Conservation (phyloP, 345 rosid species). For the Citrus unshiu region DNA sequence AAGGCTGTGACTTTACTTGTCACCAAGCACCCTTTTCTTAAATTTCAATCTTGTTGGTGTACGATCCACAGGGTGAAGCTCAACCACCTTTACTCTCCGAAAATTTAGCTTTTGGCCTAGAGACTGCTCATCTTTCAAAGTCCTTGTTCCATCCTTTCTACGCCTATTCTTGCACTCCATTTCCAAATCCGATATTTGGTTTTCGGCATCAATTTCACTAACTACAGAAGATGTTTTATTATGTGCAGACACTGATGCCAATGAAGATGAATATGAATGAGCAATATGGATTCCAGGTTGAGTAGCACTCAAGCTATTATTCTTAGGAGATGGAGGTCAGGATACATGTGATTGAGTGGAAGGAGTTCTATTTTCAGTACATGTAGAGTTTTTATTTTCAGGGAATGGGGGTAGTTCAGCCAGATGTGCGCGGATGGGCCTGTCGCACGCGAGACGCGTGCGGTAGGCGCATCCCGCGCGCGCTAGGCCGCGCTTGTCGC, state of each 20-base stretch:
- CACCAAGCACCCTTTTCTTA: constrained; percentile 30
- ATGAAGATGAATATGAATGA: background rate
- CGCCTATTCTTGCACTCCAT: constrained; percentile 5
- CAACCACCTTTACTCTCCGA: constrained; percentile 58
- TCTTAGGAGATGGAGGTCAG: background rate
- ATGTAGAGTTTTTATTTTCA: background rate
- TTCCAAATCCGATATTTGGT: background rate
- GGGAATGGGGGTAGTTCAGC: background rate
- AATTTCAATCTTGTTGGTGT: constrained; percentile 56
- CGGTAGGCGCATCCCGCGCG: too few relatives aligned
- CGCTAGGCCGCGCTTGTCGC: too few relatives aligned
- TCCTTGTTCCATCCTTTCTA: constrained; percentile 21
- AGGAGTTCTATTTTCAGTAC: background rate
- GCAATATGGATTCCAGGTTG: background rate
- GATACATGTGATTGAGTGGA: constrained; percentile 6
- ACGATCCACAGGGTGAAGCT: constrained; percentile 30
- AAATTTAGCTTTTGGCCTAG: constrained; percentile 30
- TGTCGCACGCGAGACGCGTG: too few relatives aligned
- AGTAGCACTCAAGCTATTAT: background rate
- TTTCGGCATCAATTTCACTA: constrained; percentile 11
- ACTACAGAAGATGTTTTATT: background rate
- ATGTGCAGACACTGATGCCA: background rate
- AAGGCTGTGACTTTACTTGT: background rate
- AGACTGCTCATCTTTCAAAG: constrained; percentile 18
- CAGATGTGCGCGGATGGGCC: too few relatives aligned